Conservation (phyloP, 371 early-diverging fungal species). For the Rhizomucor pusillus region DNA sequence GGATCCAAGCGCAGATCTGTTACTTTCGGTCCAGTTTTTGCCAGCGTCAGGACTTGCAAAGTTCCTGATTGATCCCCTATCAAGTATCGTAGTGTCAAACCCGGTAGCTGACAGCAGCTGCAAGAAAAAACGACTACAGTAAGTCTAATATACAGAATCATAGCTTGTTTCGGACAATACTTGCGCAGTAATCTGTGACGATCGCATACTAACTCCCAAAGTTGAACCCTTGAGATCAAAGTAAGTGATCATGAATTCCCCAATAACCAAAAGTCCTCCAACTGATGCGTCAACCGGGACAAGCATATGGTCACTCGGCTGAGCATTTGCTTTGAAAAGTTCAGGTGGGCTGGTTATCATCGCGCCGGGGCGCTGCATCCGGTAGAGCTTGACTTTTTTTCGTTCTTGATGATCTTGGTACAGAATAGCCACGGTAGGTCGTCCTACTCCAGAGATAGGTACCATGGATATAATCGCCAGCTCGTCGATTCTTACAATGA, state of each 20-base stretch:
- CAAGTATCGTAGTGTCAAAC: constrained; percentile 26
- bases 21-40: not conserved
- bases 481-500: constrained; percentile 58
- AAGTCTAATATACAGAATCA: too few relatives aligned
- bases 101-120: too few relatives aligned
- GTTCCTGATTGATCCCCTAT: constrained; percentile 74
- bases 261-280: constrained; percentile 68
- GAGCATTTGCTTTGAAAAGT: constrained; percentile 34
- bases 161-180: not conserved
- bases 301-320: constrained; percentile 53
- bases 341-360: constrained; percentile 12
- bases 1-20: constrained; percentile 5
- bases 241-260: constrained; percentile 69
- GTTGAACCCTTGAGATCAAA: constrained; percentile 28
- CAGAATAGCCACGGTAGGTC: constrained; percentile 64
- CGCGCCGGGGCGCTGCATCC: constrained; percentile 18
- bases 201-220: constrained; percentile 50
- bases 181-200: constrained; percentile 17
- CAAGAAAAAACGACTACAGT: too few relatives aligned
- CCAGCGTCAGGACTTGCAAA: constrained; percentile 60
- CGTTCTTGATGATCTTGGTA: constrained; percentile 61
- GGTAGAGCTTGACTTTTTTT: constrained; percentile 63
- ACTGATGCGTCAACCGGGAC: constrained; percentile 55
- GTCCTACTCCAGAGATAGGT: constrained; percentile 40
- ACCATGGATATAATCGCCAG: constrained; percentile 59